Evolutionary conservation across 345 rosid species (phyloP), one percentile per base, ranked within the genome.

Genomic region (Camelina hispida): DNA sequence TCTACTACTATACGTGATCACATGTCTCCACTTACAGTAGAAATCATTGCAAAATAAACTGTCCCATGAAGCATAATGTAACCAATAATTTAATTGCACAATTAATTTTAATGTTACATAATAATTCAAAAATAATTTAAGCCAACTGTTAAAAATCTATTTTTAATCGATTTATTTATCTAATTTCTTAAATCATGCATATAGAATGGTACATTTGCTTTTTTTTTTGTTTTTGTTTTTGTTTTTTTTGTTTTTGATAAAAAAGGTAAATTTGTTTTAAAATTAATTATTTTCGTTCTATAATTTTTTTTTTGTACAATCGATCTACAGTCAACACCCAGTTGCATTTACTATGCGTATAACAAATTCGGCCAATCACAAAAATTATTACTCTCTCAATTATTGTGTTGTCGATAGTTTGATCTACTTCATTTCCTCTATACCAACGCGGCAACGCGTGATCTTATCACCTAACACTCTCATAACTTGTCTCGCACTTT

Each of bases 331-430:
- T 20, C 9, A 9, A 55, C 22, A 57, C 22, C 42, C 3, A 59
- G 12, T 12, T 62, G 7, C 50, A 38, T 20, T 38, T 2, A 4
- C 7, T 9, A 62, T 62, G 11, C 43, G 11, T 4, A 23, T 4
- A 15, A 44, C 38, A 35, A 37, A 17, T 59, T 17, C 53, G 32
- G 47, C 34, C 25, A 71, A 11, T 13, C 16, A 1, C 22, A 28
- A 28, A 63, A 32, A 63, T 43, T 43, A 30, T 63, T 38, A 30
- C 34, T 32, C 25, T 10, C 44, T 54, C 71, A 44, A 22, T 44
- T 55, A 55, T 64, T 22, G 11, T 15, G 28, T 34, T 65, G 58
- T 43, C 37, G 13, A 44, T 63, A 54, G 69, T 46, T 46, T n/a
- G n/a, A n/a, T 57, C 62, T 55, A 7, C n/a, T n/a, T 23, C 6